Percentiles rank a stretch among this genome's conserved stretches.
Conservation (phyloP, 805 yeast genomes). For the Ogataea kodamae region DNA sequence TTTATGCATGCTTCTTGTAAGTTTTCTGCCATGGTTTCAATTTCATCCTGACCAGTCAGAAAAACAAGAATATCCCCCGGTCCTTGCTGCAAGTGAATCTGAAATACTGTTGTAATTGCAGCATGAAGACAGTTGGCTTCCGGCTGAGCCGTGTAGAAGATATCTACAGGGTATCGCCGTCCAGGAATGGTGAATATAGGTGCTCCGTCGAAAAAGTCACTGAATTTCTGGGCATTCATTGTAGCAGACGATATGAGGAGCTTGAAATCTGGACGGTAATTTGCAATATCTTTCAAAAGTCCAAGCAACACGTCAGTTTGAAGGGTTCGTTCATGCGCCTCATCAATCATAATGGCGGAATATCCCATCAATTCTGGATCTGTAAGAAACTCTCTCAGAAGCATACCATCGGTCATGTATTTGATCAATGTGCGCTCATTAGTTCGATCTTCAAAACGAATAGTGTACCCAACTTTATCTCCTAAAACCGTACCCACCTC, state of each 20-base stretch:
- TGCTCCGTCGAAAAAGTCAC: constrained; percentile 74
- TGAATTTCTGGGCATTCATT: constrained; percentile 83
- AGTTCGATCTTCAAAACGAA: constrained; percentile 82
- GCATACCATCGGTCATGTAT: constrained; percentile 96
- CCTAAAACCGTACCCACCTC: constrained; percentile 85
- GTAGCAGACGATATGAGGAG: constrained; percentile 91
- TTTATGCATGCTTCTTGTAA: constrained; percentile 61
- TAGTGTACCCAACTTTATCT: constrained; percentile 79
- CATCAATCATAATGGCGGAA: constrained; percentile 88
- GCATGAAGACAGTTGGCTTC: constrained; percentile 91
- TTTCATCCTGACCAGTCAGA: constrained; percentile 95
- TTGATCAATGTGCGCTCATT: constrained; percentile 66
- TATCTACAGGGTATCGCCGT: constrained; percentile 86
- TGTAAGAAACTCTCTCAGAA: constrained; percentile 73
- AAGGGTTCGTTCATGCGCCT: constrained; percentile 94
- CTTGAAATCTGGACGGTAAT: constrained; percentile 64
- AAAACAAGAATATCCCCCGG: constrained; percentile 88
- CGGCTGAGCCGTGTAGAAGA: constrained; percentile 78
- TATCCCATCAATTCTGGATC: constrained; percentile 70
- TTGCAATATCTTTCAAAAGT: constrained; percentile 65
- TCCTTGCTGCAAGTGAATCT: constrained; percentile 69
- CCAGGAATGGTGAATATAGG: constrained; percentile 92
- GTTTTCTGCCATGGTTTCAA: constrained; percentile 75
- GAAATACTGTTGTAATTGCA: constrained; percentile 81
- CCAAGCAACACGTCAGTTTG: constrained; percentile 86